phyloP scores from a whole-genome alignment of 139 green algal species.

The Pycnococcus provasolii region DNA sequence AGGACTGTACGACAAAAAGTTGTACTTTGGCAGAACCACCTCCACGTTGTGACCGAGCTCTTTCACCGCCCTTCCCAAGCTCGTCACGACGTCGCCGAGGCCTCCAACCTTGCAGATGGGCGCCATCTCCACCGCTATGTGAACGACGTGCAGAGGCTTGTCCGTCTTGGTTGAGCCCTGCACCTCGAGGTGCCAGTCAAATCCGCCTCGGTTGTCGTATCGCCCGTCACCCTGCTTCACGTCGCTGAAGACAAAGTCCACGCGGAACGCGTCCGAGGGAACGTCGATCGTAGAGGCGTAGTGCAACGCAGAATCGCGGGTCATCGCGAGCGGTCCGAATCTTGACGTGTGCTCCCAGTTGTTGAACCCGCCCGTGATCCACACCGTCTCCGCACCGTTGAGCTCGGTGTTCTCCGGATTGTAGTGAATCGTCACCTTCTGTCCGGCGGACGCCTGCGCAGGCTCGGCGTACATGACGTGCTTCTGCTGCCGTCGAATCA shows the following conservation, averaged over 20 bases:
- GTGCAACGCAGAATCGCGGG: background rate
- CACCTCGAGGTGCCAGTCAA: conserved; percentile 88
- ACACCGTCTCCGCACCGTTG: conserved; percentile 63
- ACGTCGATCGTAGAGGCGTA: conserved; percentile 38
- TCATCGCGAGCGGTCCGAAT: background rate
- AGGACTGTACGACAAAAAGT: conserved; percentile 57
- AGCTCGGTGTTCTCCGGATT: conserved; percentile 80
- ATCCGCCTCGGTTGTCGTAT: conserved; percentile 79
- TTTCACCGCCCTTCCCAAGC: conserved; percentile 69
- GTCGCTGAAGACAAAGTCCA: conserved; percentile 85
- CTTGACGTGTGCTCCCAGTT: conserved; percentile 43
- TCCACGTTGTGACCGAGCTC: conserved; percentile 75
- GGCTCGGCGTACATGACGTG: conserved; percentile 73
- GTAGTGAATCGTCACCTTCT: conserved; percentile 74
- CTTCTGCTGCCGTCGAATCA: conserved; percentile 28
- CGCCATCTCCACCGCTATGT: conserved; percentile 96
- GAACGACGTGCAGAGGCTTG: conserved; percentile 63
- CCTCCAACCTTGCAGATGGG: conserved; percentile 95
- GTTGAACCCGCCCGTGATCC: conserved; percentile 70
- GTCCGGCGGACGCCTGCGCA: conserved; percentile 12
- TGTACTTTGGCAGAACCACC: conserved; percentile 89
- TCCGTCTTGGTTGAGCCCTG: conserved; percentile 34
- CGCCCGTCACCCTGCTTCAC: conserved; percentile 28
- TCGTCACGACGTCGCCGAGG: conserved; percentile 89
- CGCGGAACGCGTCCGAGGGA: conserved; percentile 61